A percentile compares a stretch with the other conserved stretches of the same genome.
These are phyloP conservation scores for Apiotrichum mycotoxinovorans DNA, from an alignment of 1,284 basidiomycete species.

Conservation along the genomic window DNA sequence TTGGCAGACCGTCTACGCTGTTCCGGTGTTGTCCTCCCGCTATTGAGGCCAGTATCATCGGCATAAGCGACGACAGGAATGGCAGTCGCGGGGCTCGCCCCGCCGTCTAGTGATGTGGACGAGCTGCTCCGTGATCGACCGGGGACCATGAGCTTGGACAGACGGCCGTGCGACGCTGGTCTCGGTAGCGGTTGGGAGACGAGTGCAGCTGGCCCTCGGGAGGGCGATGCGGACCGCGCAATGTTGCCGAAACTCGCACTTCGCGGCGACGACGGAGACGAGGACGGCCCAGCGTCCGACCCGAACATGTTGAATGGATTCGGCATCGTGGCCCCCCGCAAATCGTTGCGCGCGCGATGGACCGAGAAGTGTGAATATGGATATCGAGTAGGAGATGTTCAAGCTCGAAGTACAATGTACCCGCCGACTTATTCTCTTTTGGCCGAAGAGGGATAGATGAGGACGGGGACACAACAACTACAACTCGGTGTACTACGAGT, in stretches of 20 bases:
- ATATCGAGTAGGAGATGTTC: constrained; percentile 1
- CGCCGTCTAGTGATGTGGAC: constrained; percentile 25
- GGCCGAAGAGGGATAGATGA: no score
- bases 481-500: no score
- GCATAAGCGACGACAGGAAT: constrained; percentile 25
- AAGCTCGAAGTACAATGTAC: no score
- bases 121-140: constrained; percentile 38
- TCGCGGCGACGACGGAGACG: background rate
- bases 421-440: no score
- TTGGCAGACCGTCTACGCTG: constrained; percentile 34
- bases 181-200: constrained; percentile 21
- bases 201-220: background rate
- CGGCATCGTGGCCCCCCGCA: constrained; percentile 4
- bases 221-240: background rate
- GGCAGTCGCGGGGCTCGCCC: constrained; percentile 1
- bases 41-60: constrained; percentile 21
- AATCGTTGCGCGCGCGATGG: background rate
- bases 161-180: constrained; percentile 36
- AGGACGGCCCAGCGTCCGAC: constrained; percentile 6
- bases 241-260: no score
- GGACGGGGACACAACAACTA: no score
- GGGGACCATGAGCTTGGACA: constrained; percentile 39
- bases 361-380: constrained; percentile 4
- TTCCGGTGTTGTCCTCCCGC: constrained; percentile 43
- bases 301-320: constrained; percentile 11